phyloP scores from a whole-genome alignment of 768 basidiomycete species.

The Xerocomellus amylosporus region DNA sequence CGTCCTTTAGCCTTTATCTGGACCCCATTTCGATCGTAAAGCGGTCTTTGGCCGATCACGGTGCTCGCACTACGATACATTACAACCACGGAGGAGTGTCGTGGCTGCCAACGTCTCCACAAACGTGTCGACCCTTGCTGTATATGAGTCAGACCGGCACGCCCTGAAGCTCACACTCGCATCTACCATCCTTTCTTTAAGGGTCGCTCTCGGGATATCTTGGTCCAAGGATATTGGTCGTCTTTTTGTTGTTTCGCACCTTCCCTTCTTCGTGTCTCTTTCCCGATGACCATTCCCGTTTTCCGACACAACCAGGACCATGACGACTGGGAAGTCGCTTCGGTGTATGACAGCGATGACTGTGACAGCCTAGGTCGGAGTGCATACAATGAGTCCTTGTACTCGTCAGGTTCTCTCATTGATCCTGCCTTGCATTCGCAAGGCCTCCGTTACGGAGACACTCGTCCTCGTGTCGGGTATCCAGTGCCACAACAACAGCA shows the following conservation, averaged over 20 bases:
- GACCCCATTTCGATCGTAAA: constrained; percentile 8
- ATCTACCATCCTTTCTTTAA: background rate
- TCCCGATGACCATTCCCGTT: constrained; percentile 24
- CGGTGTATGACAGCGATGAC: constrained; percentile 30
- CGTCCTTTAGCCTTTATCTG: constrained; percentile 7
- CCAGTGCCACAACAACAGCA: constrained; percentile 15
- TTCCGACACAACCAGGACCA: constrained; percentile 24
- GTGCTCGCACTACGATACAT: constrained; percentile 8
- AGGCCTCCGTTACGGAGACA: background rate
- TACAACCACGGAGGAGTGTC: constrained; percentile 20
- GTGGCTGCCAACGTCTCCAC: constrained; percentile 24
- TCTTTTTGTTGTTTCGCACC: background rate
- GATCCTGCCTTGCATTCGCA: constrained; percentile 9
- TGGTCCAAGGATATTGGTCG: background rate
- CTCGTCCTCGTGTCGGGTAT: constrained; percentile 12
- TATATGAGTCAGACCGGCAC: constrained; percentile 20
- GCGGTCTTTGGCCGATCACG: constrained; percentile 7
- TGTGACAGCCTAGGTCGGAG: constrained; percentile 26
- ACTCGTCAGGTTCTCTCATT: constrained; percentile 2
- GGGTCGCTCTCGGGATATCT: constrained; percentile 2
- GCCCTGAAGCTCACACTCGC: constrained; percentile 1
- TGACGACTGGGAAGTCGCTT: constrained; percentile 31
- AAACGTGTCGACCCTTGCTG: constrained; percentile 26
- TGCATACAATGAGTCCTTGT: constrained; percentile 13
- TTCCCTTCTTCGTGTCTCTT: too few relatives aligned